Conservation (phyloP, 768 basidiomycete genomes). For the Leccinum disarticulatum region DNA sequence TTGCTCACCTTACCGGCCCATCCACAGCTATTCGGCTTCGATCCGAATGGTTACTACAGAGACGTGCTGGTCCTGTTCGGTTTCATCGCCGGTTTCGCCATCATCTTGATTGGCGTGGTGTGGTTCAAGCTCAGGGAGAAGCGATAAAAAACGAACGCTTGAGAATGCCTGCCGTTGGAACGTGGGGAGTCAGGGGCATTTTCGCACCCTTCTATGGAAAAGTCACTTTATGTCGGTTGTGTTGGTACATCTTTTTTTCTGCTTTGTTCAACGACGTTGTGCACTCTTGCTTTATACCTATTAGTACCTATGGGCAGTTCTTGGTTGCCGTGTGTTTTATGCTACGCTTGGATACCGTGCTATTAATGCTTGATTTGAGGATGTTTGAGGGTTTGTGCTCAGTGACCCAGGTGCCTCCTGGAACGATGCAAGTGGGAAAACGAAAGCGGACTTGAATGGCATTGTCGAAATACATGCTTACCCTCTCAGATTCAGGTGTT, state of each 20-base stretch:
- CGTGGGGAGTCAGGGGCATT: neutral
- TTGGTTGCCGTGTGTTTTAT: neutral
- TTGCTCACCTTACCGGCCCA: neutral
- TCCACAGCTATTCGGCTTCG: constrained; percentile 84
- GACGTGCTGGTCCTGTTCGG: constrained; percentile 87
- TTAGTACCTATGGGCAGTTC: neutral
- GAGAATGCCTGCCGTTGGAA: no score
- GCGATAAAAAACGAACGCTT: constrained; percentile 42
- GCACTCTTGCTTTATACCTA: neutral
- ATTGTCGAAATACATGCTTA: no score
- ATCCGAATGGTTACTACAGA: constrained; percentile 77
- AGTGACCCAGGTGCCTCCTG: no score
- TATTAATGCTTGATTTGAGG: no score
- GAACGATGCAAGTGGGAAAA: no score
- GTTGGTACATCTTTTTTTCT: neutral
- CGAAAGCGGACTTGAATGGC: no score
- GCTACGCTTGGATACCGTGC: neutral
- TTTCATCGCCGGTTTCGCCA: constrained; percentile 77
- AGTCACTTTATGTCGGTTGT: neutral
- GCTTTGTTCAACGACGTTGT: neutral
- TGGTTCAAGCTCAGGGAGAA: constrained; percentile 78
- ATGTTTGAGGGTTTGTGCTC: no score
- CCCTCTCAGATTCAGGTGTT: neutral
- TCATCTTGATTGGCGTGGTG: constrained; percentile 71
- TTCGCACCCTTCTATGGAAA: neutral